A percentile compares a stretch with the other conserved stretches of the same genome.
These are phyloP conservation scores for Delonix regia DNA, from an alignment of 306 rosid genomes.

Conservation along the genomic window DNA sequence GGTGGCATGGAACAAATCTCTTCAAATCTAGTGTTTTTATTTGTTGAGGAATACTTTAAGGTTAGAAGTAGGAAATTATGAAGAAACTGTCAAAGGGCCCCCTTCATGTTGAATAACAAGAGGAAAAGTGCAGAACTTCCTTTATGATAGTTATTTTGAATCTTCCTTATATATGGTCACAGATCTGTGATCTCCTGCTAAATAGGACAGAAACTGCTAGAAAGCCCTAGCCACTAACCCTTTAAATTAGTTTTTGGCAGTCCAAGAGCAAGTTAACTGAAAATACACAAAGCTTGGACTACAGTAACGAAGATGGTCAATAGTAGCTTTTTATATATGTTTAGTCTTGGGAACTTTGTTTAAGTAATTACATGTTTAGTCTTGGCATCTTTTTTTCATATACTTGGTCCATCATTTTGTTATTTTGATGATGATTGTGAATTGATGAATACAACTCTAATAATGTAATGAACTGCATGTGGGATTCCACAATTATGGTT, in stretches of 20 bases:
- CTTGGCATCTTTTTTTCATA: not conserved
- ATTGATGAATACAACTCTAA: not conserved
- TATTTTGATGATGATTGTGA: not conserved
- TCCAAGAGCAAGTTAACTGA: not conserved
- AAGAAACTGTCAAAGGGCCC: not conserved
- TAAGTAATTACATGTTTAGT: not conserved
- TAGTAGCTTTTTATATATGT: not conserved
- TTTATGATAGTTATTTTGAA: not conserved
- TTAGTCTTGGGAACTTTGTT: not conserved
- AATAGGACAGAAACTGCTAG: not conserved
- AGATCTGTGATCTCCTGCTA: not conserved
- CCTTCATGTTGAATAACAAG: not conserved
- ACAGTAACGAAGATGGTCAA: not conserved
- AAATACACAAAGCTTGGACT: not conserved
- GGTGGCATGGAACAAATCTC: constrained; percentile 2
- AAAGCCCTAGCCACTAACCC: not conserved
- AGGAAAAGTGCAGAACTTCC: not conserved
- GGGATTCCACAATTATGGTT: not conserved
- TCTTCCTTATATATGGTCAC: not conserved
- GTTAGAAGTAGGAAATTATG: constrained; percentile 2
- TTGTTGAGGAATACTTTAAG: not conserved
- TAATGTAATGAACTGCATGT: not conserved
- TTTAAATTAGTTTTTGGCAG: not conserved
- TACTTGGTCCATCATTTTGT: not conserved
- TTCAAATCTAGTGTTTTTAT: not conserved